Evolutionary conservation across 208 protist genomes (phyloP).

Genomic region (Leptomonas seymouri): DNA sequence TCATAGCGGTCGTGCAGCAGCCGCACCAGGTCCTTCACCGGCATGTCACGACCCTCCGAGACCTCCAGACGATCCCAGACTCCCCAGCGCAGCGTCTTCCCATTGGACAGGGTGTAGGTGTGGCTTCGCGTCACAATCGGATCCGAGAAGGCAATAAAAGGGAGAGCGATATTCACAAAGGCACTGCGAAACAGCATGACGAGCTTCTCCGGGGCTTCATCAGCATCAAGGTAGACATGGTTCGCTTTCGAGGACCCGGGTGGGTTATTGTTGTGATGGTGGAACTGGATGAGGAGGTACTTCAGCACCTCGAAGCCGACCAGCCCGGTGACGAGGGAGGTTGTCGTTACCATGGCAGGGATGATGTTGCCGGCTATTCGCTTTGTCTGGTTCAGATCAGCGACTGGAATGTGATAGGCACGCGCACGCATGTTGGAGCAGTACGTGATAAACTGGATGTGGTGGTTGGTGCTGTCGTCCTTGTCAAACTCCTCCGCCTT

Average conservation of each 20-base stretch:
- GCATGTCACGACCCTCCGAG: conserved; percentile 92
- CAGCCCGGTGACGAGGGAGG: conserved; percentile 98
- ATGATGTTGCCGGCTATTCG: conserved; percentile 99
- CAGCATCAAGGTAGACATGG: conserved; percentile 24
- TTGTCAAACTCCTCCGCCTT: conserved; percentile 93
- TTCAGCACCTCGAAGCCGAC: conserved; percentile 98
- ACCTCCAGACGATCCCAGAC: conserved; percentile 98
- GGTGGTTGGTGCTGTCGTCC: conserved; percentile 93
- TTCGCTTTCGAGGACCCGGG: not conserved
- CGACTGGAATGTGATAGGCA: conserved; percentile 92
- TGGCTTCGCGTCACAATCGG: conserved; percentile 78
- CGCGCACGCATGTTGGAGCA: conserved; percentile 93
- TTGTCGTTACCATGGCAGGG: conserved; percentile 99
- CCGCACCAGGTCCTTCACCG: conserved; percentile 92
- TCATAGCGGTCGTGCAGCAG: conserved; percentile 89
- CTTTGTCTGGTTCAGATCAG: conserved; percentile 81
- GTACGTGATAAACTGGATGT: conserved; percentile 94
- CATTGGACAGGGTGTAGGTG: conserved; percentile 59
- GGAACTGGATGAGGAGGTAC: conserved; percentile 79
- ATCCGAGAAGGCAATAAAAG: conserved; percentile 96
- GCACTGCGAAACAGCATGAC: conserved; percentile 91
- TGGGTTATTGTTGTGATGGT: conserved; percentile 24
- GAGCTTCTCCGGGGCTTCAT: conserved; percentile 49
- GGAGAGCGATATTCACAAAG: conserved; percentile 98
- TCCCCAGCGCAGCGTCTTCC: conserved; percentile 78